A percentile compares a stretch with the other conserved stretches of the same genome.
Conservation (phyloP, 2,329 filamentous ascomycete species). For the Verticillium dahliae region DNA sequence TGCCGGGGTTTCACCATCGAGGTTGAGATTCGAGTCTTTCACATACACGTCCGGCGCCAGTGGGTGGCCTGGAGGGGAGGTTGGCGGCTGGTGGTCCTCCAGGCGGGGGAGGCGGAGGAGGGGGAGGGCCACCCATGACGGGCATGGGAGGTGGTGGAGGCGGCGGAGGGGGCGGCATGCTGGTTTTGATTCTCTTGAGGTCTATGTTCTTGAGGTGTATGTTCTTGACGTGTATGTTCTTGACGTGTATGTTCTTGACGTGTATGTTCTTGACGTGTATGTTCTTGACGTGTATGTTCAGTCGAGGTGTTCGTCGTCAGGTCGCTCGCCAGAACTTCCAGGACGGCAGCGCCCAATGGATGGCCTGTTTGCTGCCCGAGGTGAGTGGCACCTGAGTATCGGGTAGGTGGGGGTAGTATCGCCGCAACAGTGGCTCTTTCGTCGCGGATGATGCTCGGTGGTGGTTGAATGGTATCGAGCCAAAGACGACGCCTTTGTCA, state of each 20-base stretch:
- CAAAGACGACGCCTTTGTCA: neutral
- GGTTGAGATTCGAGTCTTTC: neutral
- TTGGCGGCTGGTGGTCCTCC: conserved; percentile 30
- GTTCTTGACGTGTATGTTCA: neutral
- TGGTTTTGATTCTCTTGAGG: neutral
- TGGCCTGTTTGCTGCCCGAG: conserved; percentile 5
- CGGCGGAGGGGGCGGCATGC: conserved; percentile 54
- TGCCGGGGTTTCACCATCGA: too few relatives aligned
- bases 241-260: too few relatives aligned
- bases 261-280: neutral
- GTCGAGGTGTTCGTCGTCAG: neutral
- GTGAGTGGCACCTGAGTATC: neutral
- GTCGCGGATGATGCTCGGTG: neutral
- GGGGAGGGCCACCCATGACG: conserved; percentile 52
- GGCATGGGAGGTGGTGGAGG: conserved; percentile 62
- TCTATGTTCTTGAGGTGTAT: too few relatives aligned
- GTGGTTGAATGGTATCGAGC: too few relatives aligned
- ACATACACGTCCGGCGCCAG: conserved; percentile 56
- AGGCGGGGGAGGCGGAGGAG: conserved; percentile 58
- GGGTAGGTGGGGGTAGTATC: neutral
- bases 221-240: too few relatives aligned
- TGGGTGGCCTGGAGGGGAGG: conserved; percentile 51
- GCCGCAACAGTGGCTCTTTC: neutral
- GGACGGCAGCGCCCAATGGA: neutral
- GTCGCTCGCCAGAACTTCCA: neutral